phyloP scores from a whole-genome alignment of 2,329 filamentous ascomycete species.

The Beauveria sp. region DNA sequence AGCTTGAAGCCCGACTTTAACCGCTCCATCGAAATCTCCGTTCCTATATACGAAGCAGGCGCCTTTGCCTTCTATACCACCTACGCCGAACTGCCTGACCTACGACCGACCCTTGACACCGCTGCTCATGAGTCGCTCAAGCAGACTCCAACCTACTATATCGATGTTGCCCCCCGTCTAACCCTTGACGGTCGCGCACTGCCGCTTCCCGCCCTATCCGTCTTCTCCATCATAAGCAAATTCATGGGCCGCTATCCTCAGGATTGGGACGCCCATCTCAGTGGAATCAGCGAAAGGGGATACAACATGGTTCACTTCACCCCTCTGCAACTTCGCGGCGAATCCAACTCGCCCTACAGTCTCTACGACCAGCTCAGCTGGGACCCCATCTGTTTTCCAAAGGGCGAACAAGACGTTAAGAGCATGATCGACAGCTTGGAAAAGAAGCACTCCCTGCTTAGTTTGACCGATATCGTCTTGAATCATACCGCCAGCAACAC shows the following conservation, averaged over 20 bases:
- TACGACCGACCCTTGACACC: slow-evolving; percentile 23
- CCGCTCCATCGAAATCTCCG: slow-evolving; percentile 78
- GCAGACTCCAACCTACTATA: slow-evolving; percentile 75
- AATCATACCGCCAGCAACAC: slow-evolving; percentile 97
- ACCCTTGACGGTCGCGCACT: slow-evolving; percentile 65
- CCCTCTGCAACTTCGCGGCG: slow-evolving; percentile 78
- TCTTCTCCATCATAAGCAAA: slow-evolving; percentile 94
- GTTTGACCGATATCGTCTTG: slow-evolving; percentile 91
- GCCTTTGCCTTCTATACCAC: slow-evolving; percentile 93
- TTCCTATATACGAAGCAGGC: slow-evolving; percentile 75
- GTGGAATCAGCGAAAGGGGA: slow-evolving; percentile 79
- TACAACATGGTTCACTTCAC: slow-evolving; percentile 99
- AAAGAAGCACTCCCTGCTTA: slow-evolving; percentile 73
- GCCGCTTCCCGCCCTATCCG: slow-evolving; percentile 77
- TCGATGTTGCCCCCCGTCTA: slow-evolving; percentile 83
- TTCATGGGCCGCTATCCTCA: slow-evolving; percentile 91
- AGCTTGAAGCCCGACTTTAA: slow-evolving; percentile 92
- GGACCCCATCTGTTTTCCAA: slow-evolving; percentile 74
- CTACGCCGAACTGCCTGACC: slow-evolving; percentile 77
- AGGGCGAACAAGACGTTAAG: slow-evolving; percentile 74
- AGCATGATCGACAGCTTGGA: slow-evolving; percentile 76
- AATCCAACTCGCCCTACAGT: slow-evolving; percentile 95
- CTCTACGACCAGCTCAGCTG: slow-evolving; percentile 87
- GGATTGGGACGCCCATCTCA: slow-evolving; percentile 85
- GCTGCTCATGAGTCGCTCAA: slow-evolving; percentile 39